Percentiles rank a stretch among this genome's conserved stretches.
phyloP scores from a whole-genome alignment of 2,329 filamentous ascomycete species.

The Alternaria sp. region DNA sequence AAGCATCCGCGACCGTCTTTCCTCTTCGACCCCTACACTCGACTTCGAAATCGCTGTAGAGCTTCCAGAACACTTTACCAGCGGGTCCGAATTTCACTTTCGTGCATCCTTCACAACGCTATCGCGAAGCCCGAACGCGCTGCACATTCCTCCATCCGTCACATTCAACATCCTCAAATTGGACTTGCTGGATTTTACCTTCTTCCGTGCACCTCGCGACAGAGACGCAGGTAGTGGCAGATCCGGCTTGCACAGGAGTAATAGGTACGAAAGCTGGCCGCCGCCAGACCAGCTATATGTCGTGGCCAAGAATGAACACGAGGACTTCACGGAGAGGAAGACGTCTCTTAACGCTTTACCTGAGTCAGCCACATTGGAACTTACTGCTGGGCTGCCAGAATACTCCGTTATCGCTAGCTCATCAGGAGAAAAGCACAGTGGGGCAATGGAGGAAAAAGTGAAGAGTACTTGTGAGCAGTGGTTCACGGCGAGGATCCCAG shows the following conservation, averaged over 20 bases:
- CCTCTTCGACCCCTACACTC: conserved; percentile 31
- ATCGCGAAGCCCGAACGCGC: conserved; percentile 19
- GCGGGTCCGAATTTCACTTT: conserved; percentile 33
- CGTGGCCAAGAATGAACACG: neutral
- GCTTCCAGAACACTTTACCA: conserved; percentile 25
- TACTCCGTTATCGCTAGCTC: conserved; percentile 8
- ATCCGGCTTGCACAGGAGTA: conserved; percentile 9
- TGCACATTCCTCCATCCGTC: conserved; percentile 23
- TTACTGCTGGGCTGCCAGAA: neutral
- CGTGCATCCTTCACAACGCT: conserved; percentile 23
- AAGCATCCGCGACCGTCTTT: conserved; percentile 31
- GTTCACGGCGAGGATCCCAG: conserved; percentile 34
- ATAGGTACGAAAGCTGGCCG: conserved; percentile 11
- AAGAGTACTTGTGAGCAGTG: conserved; percentile 21
- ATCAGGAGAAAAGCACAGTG: conserved; percentile 1
- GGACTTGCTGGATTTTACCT: conserved; percentile 30
- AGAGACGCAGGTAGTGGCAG: conserved; percentile 7
- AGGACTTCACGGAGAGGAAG: conserved; percentile 19
- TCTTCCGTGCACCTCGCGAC: conserved; percentile 33
- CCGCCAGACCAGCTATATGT: conserved; percentile 7
- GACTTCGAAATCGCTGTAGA: conserved; percentile 29
- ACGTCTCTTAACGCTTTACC: conserved; percentile 32
- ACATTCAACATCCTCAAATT: conserved; percentile 29
- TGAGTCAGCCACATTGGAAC: conserved; percentile 12
- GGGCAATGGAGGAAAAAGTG: conserved; percentile 23